Evolutionary conservation across 2,329 filamentous ascomycete genomes (phyloP), one percentile per base, ranked within the genome.

Genomic region (Calonectria henricotiae): DNA sequence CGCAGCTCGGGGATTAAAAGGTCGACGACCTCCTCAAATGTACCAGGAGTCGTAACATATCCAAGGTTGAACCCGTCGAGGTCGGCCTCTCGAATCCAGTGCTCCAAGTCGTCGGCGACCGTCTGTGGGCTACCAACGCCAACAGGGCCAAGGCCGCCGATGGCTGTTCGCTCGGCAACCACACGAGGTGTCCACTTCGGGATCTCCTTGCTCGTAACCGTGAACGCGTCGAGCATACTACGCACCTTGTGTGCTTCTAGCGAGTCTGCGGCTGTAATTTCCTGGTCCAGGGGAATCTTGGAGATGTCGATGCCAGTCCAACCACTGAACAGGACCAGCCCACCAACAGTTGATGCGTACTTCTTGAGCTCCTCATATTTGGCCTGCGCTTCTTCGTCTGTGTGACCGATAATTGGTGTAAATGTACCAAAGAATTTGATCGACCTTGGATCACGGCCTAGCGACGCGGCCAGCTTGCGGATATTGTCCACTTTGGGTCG

Each of bases 271-370:
- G 85, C 85, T 0, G 85, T 87, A 70, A 92, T 83, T 17, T 89
- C 87, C 71, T 90, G 85, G 70, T 91, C 89, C 0, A 90, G 76
- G 0, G 88, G 87, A 47, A 91, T 85, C 74, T 84, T 84, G 4
- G 86, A 88, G 17, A 91, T 82, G 74, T 91, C 89, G 68, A 91
- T 89, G 0, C 89, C 89, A 0, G 88, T 89, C 86, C 87, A 90
- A 1, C 88, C 88, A 44, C 85, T 86, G 71, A 89, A 87, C 0
- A 90, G 80, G 0, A 89, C 89, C 1, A 90, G 79, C 0, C 87
- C 88, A 0, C 88, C 89, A 17, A 89, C 80, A 0, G 85, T 84
- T 0, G 85, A 87, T 1, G 86, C 88, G 73, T 91, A 85, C 71
- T 85, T 86, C 74, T 86, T 83, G 12, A 86, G 72, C 67, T 88